A percentile compares a stretch with the other conserved stretches of the same genome.
These are phyloP conservation scores for Diaporthe vaccinii DNA, from an alignment of 2,329 filamentous ascomycete species.

Conservation along the genomic window DNA sequence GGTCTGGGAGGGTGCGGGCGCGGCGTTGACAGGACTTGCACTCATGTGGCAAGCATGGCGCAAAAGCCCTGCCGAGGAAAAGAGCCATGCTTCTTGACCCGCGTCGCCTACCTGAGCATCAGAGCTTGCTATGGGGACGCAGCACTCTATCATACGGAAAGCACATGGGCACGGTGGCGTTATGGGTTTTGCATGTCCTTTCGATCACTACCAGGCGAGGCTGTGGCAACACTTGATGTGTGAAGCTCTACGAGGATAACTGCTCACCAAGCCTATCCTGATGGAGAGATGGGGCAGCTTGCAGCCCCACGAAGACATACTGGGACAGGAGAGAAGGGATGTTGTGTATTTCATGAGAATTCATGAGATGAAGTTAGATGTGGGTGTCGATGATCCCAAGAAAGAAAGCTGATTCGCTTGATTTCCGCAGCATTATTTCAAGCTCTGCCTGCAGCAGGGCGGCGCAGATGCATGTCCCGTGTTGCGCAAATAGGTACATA, in stretches of 20 bases:
- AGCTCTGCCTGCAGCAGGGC: too few species aligned
- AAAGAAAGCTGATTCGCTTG: too few species aligned
- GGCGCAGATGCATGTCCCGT: too few species aligned
- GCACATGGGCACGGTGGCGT: constrained; percentile 4
- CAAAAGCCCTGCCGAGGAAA: background rate
- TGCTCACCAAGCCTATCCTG: background rate
- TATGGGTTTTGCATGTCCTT: background rate
- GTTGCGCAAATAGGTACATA: too few species aligned
- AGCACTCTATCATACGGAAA: background rate
- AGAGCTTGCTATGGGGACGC: background rate
- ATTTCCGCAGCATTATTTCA: too few species aligned
- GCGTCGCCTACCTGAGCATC: background rate
- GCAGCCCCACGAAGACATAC: background rate
- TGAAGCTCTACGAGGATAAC: background rate
- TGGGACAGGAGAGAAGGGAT: too few species aligned
- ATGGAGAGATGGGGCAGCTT: background rate
- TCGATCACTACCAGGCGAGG: background rate
- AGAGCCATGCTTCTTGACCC: constrained; percentile 13
- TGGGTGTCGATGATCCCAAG: too few species aligned
- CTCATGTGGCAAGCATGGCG: constrained; percentile 29
- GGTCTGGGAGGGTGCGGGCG: constrained; percentile 49
- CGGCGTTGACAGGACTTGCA: constrained; percentile 41
- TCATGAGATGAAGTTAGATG: too few species aligned
- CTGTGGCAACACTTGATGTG: background rate
- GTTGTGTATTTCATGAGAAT: too few species aligned